Evolutionary conservation across 2,329 filamentous ascomycete genomes (phyloP), one percentile per base, ranked within the genome.

Genomic region (Diaporthe ampelina): DNA sequence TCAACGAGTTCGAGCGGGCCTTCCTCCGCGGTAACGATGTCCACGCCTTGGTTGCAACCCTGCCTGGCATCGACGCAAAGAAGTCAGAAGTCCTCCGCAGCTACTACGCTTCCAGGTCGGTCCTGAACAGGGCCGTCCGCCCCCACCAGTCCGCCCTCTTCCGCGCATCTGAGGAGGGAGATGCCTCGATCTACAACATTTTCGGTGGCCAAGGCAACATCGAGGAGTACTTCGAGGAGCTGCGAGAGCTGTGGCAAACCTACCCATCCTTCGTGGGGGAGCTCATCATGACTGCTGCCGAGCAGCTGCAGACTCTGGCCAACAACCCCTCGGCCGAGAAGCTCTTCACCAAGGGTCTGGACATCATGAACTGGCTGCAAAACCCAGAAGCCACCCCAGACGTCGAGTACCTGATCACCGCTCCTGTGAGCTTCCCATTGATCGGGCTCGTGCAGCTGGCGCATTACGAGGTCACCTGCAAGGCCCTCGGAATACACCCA

Each of bases 151-250:
- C 97, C 54, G 97, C 97, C 48, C 90, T 99, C 61, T 91, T 98
- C 81, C 91, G 97, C 78, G 96, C 97, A 68, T 95, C 95, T 13
- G 92, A 94, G 61, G 95, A 98, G 76, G 93, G 91, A 76, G 92
- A 92, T 73, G 95, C 95, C 72, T 93, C 91, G 79, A 91, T 99
- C 75, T 99, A 98, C 87, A 95, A 93, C 77, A 95, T 99, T 76
- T 98, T 98, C 78, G 97, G 97, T 75, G 97, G 97, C 9, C 97
- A 99, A 84, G 97, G 97, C 79, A 99, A 99, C 84, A 98, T 99
- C 77, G 96, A 99, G 85, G 97, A 99, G 86, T 99, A 99, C 86
- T 99, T 99, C 81, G 96, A 99, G 79, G 97, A 99, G 87, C 90
- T 99, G 76, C 92, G 97, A 73, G 94, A 97, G 83, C 91, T 98